phyloP scores from a whole-genome alignment of 768 basidiomycete species.

The Cyclocybe aegerita region DNA sequence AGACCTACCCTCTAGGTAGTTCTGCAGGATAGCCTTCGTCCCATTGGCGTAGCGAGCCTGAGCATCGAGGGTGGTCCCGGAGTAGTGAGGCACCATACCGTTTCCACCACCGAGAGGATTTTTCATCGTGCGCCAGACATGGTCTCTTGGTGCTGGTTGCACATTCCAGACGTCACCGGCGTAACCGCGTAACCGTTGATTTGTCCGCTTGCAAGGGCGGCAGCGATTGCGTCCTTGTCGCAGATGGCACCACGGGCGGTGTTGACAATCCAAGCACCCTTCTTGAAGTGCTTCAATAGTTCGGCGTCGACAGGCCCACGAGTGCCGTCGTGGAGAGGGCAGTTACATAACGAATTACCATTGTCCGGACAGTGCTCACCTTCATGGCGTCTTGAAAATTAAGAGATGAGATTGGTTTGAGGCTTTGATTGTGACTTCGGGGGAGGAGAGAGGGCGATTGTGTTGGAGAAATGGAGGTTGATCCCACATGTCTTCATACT shows the following conservation, averaged over 20 bases:
- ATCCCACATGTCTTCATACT: no score
- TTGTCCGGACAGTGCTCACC: no score
- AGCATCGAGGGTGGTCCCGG: constrained; percentile 87
- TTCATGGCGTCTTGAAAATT: no score
- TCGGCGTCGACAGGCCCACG: constrained; percentile 78
- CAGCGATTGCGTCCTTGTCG: constrained; percentile 78
- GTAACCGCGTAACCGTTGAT: constrained; percentile 65
- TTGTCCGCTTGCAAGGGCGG: constrained; percentile 74
- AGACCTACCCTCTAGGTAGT: constrained; percentile 58
- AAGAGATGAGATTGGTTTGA: no score
- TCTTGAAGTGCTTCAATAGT: constrained; percentile 85
- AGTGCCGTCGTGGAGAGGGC: constrained; percentile 85
- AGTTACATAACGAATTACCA: no score
- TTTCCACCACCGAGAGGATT: no score
- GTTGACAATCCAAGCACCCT: constrained; percentile 91
- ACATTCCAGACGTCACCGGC: constrained; percentile 81
- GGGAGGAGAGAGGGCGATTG: no score
- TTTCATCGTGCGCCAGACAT: constrained; percentile 82
- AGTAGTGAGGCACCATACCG: constrained; percentile 87
- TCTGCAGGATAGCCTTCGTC: constrained; percentile 65
- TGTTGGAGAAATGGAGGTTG: no score
- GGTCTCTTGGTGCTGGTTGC: constrained; percentile 85
- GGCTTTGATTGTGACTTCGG: no score
- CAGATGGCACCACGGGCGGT: constrained; percentile 92
- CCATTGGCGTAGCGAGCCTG: constrained; percentile 84